These are phyloP conservation scores for Candida buenavistaensis DNA, from an alignment of 1,139 yeast species.

Conservation along the genomic window DNA sequence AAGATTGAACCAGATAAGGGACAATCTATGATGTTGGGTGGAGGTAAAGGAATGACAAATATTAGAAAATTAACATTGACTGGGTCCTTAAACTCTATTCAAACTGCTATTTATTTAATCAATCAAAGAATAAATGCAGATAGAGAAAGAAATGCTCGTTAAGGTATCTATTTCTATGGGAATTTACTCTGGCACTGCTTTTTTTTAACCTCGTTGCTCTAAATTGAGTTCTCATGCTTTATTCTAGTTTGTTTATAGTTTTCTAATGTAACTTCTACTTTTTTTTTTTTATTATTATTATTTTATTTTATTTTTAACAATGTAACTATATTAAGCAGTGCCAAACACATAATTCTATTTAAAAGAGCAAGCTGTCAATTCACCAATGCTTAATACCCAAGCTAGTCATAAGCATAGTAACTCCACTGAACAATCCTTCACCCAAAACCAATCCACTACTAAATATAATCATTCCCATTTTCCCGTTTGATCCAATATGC, in stretches of 20 bases:
- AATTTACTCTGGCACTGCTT: neutral
- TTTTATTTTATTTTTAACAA: neutral
- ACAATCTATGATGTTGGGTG: slow-evolving; percentile 50
- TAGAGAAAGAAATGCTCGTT: slow-evolving; percentile 43
- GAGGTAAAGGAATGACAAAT: slow-evolving; percentile 54
- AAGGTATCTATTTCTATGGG: no score
- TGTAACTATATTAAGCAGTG: no score
- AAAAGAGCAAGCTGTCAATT: neutral
- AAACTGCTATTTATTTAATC: slow-evolving; percentile 75
- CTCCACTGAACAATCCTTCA: slow-evolving; percentile 84
- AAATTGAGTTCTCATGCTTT: neutral
- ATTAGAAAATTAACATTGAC: slow-evolving; percentile 71
- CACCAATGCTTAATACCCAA: slow-evolving; percentile 46
- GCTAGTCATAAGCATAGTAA: slow-evolving; percentile 76
- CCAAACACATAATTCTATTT: neutral
- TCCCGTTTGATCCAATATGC: slow-evolving; percentile 23
- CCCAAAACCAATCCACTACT: slow-evolving; percentile 93
- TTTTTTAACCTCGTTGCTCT: neutral
- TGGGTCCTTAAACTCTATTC: slow-evolving; percentile 69
- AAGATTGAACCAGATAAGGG: slow-evolving; percentile 59
- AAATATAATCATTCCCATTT: slow-evolving; percentile 75
- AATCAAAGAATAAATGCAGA: slow-evolving; percentile 73
- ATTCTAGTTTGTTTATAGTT: slow-evolving; percentile 1
- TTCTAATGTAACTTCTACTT: neutral
- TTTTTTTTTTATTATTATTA: neutral